A percentile compares a stretch with the other conserved stretches of the same genome.
Evolutionary conservation across 176 grass and related monocot genomes (phyloP).

Genomic region (Luzula sylvatica): DNA sequence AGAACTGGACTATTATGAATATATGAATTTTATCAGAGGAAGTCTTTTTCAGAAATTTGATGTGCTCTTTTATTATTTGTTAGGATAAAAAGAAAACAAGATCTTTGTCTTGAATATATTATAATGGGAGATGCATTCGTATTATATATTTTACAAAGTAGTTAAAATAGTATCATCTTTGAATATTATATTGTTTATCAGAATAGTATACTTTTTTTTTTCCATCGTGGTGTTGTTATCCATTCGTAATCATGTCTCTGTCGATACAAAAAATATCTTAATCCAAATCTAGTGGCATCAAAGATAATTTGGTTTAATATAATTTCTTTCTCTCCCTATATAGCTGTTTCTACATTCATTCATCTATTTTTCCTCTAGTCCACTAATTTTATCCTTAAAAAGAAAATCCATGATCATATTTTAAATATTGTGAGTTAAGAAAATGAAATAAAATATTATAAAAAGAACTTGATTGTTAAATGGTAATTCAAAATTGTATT

Average conservation of each 20-base stretch:
- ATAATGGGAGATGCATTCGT: constrained; percentile 1
- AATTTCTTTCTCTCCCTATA: neutral
- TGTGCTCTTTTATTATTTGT: neutral
- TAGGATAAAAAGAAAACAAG: neutral
- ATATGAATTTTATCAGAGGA: neutral
- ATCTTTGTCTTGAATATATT: constrained; percentile 7
- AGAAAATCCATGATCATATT: too few relatives aligned
- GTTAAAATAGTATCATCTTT: constrained; percentile 4
- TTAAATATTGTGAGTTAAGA: too few relatives aligned
- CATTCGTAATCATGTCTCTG: constrained; percentile 1
- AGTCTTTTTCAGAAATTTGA: neutral
- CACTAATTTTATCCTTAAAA: too few relatives aligned
- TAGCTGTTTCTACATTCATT: neutral
- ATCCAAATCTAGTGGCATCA: constrained; percentile 12
- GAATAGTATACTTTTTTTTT: neutral
- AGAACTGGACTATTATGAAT: neutral
- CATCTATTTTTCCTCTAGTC: too few relatives aligned
- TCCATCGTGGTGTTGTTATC: constrained; percentile 21
- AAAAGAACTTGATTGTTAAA: too few relatives aligned
- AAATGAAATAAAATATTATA: too few relatives aligned
- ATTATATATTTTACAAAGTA: constrained; percentile 9
- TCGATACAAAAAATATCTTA: constrained; percentile 13
- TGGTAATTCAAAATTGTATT: too few relatives aligned
- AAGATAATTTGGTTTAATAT: neutral
- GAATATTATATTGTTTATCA: neutral